These are phyloP conservation scores for Spongospora subterranea DNA, from an alignment of 208 protist species.

Conservation along the genomic window DNA sequence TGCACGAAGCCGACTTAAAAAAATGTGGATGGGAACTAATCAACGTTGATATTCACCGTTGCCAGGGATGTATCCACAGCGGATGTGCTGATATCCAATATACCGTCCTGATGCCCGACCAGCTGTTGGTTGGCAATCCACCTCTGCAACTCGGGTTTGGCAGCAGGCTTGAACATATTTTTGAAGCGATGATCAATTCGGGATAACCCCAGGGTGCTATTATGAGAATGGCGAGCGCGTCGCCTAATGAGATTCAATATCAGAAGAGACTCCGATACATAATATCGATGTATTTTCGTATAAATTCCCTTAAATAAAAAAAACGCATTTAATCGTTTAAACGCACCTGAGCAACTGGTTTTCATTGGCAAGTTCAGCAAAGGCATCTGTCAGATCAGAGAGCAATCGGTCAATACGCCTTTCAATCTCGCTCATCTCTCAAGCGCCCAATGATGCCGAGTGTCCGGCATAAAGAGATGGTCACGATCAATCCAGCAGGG, in stretches of 20 bases:
- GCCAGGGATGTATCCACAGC: neutral
- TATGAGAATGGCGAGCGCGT: neutral
- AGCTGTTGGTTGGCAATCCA: neutral
- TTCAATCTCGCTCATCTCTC: neutral
- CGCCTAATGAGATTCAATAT: neutral
- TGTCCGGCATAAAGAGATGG: no score
- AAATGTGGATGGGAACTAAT: neutral
- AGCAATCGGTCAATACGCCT: neutral
- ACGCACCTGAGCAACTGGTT: neutral
- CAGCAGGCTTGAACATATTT: neutral
- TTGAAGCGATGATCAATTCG: slow-evolving; percentile 42
- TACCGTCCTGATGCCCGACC: slow-evolving; percentile 27
- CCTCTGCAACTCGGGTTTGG: slow-evolving; percentile 8
- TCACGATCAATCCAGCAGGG: no score
- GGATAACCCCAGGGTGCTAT: neutral
- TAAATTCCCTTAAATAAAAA: no score
- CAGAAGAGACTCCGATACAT: neutral
- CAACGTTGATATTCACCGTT: neutral
- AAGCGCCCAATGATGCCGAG: no score
- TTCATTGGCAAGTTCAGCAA: neutral
- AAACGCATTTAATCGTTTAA: no score
- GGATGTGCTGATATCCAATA: neutral
- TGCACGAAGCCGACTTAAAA: neutral
- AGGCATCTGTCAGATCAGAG: neutral
- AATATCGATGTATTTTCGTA: neutral